Percentiles rank a stretch among this genome's conserved stretches.
Conservation (phyloP, 1,284 basidiomycete genomes). For the Malassezia dermatis region DNA sequence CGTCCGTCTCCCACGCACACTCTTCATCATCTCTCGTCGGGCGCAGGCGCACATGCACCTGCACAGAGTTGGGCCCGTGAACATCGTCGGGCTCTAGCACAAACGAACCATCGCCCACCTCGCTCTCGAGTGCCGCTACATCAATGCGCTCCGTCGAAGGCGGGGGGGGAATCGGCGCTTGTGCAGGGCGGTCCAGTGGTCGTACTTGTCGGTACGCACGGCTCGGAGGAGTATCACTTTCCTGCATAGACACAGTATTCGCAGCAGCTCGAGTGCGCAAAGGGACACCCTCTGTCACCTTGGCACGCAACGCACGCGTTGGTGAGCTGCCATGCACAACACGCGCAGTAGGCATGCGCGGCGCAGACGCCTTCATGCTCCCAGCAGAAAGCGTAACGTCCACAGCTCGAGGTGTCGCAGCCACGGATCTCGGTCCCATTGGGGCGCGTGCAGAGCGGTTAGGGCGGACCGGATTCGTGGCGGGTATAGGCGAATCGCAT, state of each 20-base stretch:
- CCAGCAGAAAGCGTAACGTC: not conserved
- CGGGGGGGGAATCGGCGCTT: not conserved
- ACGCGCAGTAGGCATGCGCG: not conserved
- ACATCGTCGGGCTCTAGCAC: constrained; percentile 23
- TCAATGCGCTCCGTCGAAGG: constrained; percentile 3
- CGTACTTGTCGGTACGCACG: not conserved
- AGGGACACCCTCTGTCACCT: constrained; percentile 10
- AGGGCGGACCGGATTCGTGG: not conserved
- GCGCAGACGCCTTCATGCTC: not conserved
- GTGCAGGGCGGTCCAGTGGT: not conserved
- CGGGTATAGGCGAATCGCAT: not conserved
- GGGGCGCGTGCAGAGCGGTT: not conserved
- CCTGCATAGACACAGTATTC: not conserved
- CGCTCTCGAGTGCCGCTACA: not conserved
- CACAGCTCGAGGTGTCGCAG: not conserved
- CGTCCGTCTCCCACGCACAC: constrained; percentile 32
- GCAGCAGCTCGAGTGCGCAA: not conserved
- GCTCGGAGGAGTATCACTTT: not conserved
- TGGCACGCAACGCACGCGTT: constrained; percentile 8
- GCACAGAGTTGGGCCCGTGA: constrained; percentile 9
- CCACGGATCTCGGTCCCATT: not conserved
- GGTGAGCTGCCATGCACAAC: not conserved
- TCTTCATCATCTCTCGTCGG: constrained; percentile 18
- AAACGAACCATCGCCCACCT: constrained; percentile 28
- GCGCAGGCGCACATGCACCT: constrained; percentile 28